Evolutionary conservation across 148 eudicot species (phyloP), one percentile per base, ranked within the genome.

Genomic region (Drosera capensis): DNA sequence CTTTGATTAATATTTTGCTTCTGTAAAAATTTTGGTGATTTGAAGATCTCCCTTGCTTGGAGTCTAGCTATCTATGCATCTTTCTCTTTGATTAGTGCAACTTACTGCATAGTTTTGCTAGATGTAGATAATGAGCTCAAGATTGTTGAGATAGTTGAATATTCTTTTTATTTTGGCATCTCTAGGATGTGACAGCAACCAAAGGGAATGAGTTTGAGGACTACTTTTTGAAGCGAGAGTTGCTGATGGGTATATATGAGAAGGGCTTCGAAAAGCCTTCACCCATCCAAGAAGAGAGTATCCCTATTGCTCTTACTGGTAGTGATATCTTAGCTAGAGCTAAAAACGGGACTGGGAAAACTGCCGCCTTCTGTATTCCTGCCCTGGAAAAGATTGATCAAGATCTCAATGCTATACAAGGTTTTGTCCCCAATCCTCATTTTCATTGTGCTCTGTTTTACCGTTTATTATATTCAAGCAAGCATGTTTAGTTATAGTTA

Each of bases 201-300:
- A 81, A 86, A 58, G 96, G 96, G 55, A 86, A 86, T 55, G 96
- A 86, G 21, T 86, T 86, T 64, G 96, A 78, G 52, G 96, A 82
- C 52, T 82, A 86, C 65, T 82, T 82, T 67, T 56, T 86, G 11
- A 85, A 85, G 59, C 81, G 86, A 2, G 95, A 77, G 51, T 65
- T 85, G 46, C 67, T 85, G 29, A 77, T 80, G 90, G 90, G 90
- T 46, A 84, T 84, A 41, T 83, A 79, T 54, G 87, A 79, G 62
- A 83, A 83, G 52, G 94, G 94, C 21, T 83, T 83, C 59, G 87
- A 83, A 60, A 76, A 68, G 38, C 94, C 94, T 40, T 79, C 94
- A 46, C 94, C 94, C 3, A 79, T 83, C 22, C 94, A 76, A 45
- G 94, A 83, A 61, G 94, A 83, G 57, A 83, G 87, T 52, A 83